These are phyloP conservation scores for Leptographium radiaticola DNA, from an alignment of 2,329 filamentous ascomycete genomes.

Conservation along the genomic window DNA sequence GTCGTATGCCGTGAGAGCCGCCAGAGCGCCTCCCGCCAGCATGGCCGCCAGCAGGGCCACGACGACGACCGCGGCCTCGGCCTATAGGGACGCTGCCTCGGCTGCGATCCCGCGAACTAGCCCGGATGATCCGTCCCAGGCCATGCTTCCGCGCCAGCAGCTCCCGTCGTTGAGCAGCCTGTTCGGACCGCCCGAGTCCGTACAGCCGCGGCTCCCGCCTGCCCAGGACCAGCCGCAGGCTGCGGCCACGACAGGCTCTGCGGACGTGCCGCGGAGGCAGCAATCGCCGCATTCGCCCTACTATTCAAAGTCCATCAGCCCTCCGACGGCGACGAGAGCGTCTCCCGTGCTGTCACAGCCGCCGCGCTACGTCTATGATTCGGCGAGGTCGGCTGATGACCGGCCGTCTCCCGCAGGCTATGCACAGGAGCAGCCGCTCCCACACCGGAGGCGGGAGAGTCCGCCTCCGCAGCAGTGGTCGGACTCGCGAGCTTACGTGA, in stretches of 20 bases:
- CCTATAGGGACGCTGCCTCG: neutral
- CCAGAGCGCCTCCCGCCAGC: neutral
- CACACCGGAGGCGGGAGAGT: neutral
- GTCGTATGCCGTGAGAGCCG: neutral
- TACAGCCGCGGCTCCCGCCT: constrained; percentile 31
- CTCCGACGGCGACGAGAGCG: neutral
- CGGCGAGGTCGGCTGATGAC: constrained; percentile 14
- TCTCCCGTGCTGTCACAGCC: constrained; percentile 16
- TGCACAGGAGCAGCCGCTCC: neutral
- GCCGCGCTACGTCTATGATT: constrained; percentile 12
- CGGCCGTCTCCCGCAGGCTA: neutral
- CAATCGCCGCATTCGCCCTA: constrained; percentile 25
- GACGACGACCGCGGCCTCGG: neutral
- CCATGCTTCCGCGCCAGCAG: constrained; percentile 27
- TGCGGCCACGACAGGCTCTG: constrained; percentile 8
- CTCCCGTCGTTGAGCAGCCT: constrained; percentile 45
- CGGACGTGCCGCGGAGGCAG: constrained; percentile 15
- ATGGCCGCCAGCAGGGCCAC: neutral
- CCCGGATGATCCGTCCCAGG: neutral
- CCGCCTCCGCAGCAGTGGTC: constrained; percentile 1
- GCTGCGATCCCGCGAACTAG: constrained; percentile 15
- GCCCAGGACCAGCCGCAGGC: constrained; percentile 32
- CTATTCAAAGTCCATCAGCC: constrained; percentile 21
- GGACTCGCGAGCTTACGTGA: neutral
- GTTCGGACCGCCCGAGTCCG: constrained; percentile 34